These are phyloP conservation scores for Neoboletus subvelutipes DNA, from an alignment of 768 basidiomycete genomes.

Conservation along the genomic window DNA sequence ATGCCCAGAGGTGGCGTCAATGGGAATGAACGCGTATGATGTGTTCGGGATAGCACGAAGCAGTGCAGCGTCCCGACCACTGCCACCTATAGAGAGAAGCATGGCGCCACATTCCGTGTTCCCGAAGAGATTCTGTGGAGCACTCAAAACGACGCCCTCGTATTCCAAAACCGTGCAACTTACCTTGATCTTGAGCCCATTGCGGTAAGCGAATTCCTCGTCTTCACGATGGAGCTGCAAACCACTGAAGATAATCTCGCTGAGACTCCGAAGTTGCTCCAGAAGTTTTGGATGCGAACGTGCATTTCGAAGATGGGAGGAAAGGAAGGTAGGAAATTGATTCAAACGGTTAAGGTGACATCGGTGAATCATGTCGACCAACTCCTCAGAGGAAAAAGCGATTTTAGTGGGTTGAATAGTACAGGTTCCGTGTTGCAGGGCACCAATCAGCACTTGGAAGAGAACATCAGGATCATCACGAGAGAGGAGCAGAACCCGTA, in stretches of 20 bases:
- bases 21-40: conserved; percentile 66
- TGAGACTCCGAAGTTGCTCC: conserved; percentile 51
- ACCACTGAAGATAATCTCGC: conserved; percentile 67
- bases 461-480: conserved; percentile 21
- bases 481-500: conserved; percentile 20
- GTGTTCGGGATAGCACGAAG: conserved; percentile 62
- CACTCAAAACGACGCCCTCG: conserved; percentile 20
- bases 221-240: conserved; percentile 64
- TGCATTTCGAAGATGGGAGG: conserved; percentile 59
- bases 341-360: conserved; percentile 73
- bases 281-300: conserved; percentile 61
- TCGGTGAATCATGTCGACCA: conserved; percentile 66
- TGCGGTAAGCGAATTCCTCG: conserved; percentile 66
- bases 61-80: conserved; percentile 48
- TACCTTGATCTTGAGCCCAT: conserved; percentile 65
- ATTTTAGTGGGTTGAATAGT: conserved; percentile 67
- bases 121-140: conserved; percentile 68
- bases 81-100: conserved; percentile 57
- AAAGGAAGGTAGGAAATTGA: conserved; percentile 72
- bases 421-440: conserved; percentile 71
- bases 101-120: conserved; percentile 80
- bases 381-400: conserved; percentile 64
- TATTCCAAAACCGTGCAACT: conserved; percentile 27
- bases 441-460: conserved; percentile 59
- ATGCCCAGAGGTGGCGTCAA: conserved; percentile 45